Conservation (phyloP, 106 monocot species). For the Dioscorea alata region DNA sequence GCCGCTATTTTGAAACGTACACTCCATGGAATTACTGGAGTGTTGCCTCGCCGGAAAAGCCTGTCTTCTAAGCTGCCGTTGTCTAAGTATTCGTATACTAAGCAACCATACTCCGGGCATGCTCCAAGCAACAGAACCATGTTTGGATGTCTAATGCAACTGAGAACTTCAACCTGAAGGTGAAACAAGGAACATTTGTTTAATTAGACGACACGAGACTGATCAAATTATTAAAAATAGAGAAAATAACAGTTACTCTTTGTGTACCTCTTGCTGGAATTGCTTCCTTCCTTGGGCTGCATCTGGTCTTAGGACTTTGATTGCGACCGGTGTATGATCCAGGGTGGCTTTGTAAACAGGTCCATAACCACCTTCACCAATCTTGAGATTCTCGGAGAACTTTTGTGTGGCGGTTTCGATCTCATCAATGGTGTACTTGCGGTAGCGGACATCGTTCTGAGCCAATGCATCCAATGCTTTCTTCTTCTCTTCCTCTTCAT, state of each 20-base stretch:
- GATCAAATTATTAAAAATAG: neutral
- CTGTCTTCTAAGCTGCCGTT: conserved; percentile 78
- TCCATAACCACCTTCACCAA: conserved; percentile 34
- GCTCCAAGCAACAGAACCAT: conserved; percentile 83
- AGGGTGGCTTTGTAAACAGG: conserved; percentile 24
- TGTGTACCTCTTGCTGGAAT: conserved; percentile 35
- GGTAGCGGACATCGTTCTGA: conserved; percentile 19
- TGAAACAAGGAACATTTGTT: no score
- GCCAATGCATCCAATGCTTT: conserved; percentile 19
- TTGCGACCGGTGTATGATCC: conserved; percentile 30
- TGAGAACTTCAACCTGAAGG: conserved; percentile 31
- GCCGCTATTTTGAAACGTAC: conserved; percentile 72
- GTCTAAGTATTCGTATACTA: conserved; percentile 86
- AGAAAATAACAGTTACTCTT: neutral
- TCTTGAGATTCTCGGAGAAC: conserved; percentile 23
- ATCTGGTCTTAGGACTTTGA: conserved; percentile 35
- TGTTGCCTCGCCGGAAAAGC: conserved; percentile 58
- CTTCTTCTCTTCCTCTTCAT: conserved; percentile 25
- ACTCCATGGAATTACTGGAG: conserved; percentile 66
- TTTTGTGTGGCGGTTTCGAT: conserved; percentile 18
- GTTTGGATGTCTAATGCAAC: conserved; percentile 82
- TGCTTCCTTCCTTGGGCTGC: conserved; percentile 33
- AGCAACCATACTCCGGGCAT: conserved; percentile 77
- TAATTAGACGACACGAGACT: no score
- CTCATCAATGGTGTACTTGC: conserved; percentile 36